Conservation (phyloP, 805 yeast genomes). For the Metschnikowia sp. region DNA sequence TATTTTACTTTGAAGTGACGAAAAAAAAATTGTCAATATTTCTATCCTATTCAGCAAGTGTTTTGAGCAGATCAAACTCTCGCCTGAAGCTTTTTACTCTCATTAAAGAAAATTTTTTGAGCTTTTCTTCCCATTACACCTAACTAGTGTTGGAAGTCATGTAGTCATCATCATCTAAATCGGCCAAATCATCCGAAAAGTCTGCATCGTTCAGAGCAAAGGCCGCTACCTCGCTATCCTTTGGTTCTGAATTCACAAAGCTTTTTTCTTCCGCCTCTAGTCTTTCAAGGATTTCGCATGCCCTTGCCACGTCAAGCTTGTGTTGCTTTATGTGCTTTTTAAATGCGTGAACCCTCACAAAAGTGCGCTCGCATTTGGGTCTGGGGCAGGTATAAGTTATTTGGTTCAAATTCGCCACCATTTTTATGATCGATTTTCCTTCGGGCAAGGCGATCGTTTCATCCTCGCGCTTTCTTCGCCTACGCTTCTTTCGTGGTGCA, state of each 20-base stretch:
- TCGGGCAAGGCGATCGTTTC: background rate
- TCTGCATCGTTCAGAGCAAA: background rate
- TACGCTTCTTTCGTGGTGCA: background rate
- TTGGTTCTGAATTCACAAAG: background rate
- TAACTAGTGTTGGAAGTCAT: no score
- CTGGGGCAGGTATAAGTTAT: constrained; percentile 12
- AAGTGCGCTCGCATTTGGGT: constrained; percentile 10
- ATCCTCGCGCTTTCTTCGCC: background rate
- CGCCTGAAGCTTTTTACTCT: no score
- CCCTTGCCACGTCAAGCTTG: constrained; percentile 25
- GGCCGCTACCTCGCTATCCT: background rate
- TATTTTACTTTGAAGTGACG: no score
- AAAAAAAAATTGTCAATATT: no score
- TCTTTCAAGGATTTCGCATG: constrained; percentile 18
- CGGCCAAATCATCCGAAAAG: constrained; percentile 4
- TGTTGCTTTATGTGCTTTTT: constrained; percentile 17
- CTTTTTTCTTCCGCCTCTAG: constrained; percentile 1
- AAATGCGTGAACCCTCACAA: constrained; percentile 11
- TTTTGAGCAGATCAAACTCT: no score
- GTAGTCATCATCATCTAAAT: no score
- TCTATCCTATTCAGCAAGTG: no score
- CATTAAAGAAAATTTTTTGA: no score
- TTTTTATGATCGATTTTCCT: constrained; percentile 4
- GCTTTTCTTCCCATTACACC: no score
- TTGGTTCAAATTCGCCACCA: constrained; percentile 8